Evolutionary conservation across 305 asterid genomes (phyloP), one percentile per base, ranked within the genome.

Genomic region (Solanum hybrid): DNA sequence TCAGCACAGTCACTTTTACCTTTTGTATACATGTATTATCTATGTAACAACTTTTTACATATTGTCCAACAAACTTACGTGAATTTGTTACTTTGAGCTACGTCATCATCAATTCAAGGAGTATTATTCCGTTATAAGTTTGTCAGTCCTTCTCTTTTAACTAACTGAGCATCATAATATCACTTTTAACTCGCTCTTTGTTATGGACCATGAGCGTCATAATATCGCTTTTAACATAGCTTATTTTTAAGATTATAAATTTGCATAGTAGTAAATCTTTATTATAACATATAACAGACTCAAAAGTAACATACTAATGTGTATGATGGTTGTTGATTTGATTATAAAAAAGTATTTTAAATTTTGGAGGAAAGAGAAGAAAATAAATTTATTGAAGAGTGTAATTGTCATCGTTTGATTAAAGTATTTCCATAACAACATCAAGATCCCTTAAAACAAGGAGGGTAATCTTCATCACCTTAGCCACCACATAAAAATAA

Each of bases 151-250:
- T 5, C 22, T 51, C n/a, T 56, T 56, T 56, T 20, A 16, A 60
- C 1, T 60, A 11, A 0, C 0, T 40, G 2, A 4, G 5, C 16
- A 0, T 40, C 6, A 40, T 40, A 40, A 40, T 40, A 11, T 40
- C 51, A 40, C 16, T 40, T 40, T 40, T 29, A 29, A 29, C 31
- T 56, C 32, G 32, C 32, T 20, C 29, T 60, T 60, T 60, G 5
- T 60, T 3, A 22, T 64, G 26, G 2, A 20, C 10, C 60, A 12
- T 42, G n/a, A 1, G n/a, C 1, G 22, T 60, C 72, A 64, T 64
- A 64, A 8, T 22, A 0, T 22, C 27, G 0, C 32, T 0, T n/a
- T 66, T 66, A n/a, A 66, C 14, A 0, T 64, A 64, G 22, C 1
- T 9, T 22, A 64, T 64, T 4, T 66, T 66, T 66, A 66, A 24